phyloP scores from a whole-genome alignment of 768 basidiomycete species.

The Boletus eberwhitei region DNA sequence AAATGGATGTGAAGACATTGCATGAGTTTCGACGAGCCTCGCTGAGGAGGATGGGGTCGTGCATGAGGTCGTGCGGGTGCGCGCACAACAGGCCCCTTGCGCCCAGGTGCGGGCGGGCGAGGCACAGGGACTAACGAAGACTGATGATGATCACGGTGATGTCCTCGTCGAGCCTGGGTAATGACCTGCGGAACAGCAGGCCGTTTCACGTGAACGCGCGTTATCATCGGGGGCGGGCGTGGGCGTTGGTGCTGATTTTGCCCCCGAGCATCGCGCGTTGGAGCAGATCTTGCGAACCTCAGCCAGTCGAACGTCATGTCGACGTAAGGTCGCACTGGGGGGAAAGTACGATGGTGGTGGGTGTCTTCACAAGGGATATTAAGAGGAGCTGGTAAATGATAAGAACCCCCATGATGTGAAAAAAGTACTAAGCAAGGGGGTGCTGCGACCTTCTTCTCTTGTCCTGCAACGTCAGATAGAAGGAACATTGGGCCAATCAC shows the following conservation, averaged over 20 bases:
- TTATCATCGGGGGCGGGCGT: constrained; percentile 12
- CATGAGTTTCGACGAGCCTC: constrained; percentile 12
- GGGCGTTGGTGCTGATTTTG: constrained; percentile 16
- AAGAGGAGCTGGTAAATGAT: constrained; percentile 27
- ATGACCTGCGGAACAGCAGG: constrained; percentile 15
- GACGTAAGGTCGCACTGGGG: constrained; percentile 7
- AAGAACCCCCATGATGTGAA: constrained; percentile 27
- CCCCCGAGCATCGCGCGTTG: constrained; percentile 16
- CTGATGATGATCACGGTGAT: constrained; percentile 15
- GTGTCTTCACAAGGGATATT: constrained; percentile 23
- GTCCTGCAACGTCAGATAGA: constrained; percentile 28
- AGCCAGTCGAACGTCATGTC: constrained; percentile 29
- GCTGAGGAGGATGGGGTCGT: constrained; percentile 13
- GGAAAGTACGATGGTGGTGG: constrained; percentile 9
- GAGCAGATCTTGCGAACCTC: constrained; percentile 18
- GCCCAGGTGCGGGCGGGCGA: constrained; percentile 12
- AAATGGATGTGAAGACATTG: constrained; percentile 27
- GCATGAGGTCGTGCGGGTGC: constrained; percentile 1
- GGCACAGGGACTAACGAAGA: constrained; percentile 3
- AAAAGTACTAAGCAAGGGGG: constrained; percentile 22
- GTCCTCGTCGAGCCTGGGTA: constrained; percentile 18
- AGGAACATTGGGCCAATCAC: constrained; percentile 24
- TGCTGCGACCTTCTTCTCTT: constrained; percentile 27
- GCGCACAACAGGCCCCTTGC: constrained; percentile 16
- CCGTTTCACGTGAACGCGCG: constrained; percentile 19